Conservation (phyloP, 1,139 yeast species). For the Pneumocystis sp. region DNA sequence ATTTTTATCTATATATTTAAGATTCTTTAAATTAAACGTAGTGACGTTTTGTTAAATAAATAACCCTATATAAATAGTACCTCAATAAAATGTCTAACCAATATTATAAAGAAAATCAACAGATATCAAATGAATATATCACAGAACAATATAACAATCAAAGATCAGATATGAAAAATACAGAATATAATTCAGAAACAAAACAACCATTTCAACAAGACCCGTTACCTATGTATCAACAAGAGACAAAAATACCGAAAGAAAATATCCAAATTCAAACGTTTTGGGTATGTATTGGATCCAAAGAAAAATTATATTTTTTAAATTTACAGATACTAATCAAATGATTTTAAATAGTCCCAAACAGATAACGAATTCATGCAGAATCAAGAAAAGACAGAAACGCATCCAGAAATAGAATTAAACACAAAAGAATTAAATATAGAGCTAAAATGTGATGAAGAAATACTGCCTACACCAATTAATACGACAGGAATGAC, state of each 20-base stretch:
- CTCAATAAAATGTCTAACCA: not conserved
- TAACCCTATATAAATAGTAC: not conserved
- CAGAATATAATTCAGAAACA: not conserved
- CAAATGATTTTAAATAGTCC: not conserved
- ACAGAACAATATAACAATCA: not conserved
- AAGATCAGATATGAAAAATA: not conserved
- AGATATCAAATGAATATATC: not conserved
- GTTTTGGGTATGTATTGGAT: not conserved
- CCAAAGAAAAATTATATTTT: not conserved
- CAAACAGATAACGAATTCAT: not conserved
- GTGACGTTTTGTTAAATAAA: not conserved
- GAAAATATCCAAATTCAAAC: not conserved
- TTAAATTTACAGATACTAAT: not conserved
- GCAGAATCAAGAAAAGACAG: not conserved
- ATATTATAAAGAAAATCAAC: not conserved
- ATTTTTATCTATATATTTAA: not conserved
- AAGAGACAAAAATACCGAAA: not conserved
- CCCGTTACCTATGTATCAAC: not conserved
- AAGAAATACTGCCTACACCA: not conserved
- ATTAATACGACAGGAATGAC: not conserved
- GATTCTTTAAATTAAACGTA: not conserved
- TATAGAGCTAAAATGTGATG: not conserved
- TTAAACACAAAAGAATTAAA: not conserved
- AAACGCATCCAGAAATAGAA: not conserved
- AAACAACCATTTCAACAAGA: not conserved